Base-by-base conservation (phyloP, 805 yeast species). In the Candida sithepensis region DNA sequence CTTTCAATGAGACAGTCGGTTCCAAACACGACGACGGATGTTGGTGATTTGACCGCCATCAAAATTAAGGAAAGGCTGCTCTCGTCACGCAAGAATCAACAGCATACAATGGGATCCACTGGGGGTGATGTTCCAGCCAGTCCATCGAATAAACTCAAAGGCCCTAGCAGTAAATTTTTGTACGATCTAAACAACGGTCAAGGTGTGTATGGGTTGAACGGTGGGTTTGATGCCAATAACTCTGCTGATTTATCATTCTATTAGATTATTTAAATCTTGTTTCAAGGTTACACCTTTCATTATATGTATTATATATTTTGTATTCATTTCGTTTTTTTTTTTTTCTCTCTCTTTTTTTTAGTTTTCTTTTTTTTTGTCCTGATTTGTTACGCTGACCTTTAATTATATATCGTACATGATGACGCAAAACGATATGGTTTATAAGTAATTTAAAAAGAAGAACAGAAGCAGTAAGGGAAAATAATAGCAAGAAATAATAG, bases 141-240 rank as follows among this genome's bases (percentile, higher is more conserved):
- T 22, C 26, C 50, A 23, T 41, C 46, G 13, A 21, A 41, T 18
- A 50, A 39, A 10, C 46, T 54, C 26, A 52, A 51, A 23, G 41
- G 46, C 12, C 59, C 61, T 6, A 55, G 60, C 3, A 49, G 51
- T 40, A 57, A 56, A 43, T 57, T 51, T 39, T 42, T 58, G 23
- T 58, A 57, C 40, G 54, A 52, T 38, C 22, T 53, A 14, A 33
- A 39, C 13, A 48, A 48, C 26, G 21, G 21, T 2, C 24, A 24
- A 9, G 13, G 24, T 12, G n/a, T 26, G 23, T 41, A 40, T 10
- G 30, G 43, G 7, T 23, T 34, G 9, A 26, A 26, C 33, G 44
- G 45, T 20, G 57, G 57, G n/a, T 55, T 51, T 30, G 56, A 55
- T 32, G 23, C 44, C 20, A 48, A 43, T 32, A 50, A 47, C 37